Evolutionary conservation across 345 rosid genomes (phyloP), one percentile per base, ranked within the genome.

Genomic region (Ceriops zippeliana): DNA sequence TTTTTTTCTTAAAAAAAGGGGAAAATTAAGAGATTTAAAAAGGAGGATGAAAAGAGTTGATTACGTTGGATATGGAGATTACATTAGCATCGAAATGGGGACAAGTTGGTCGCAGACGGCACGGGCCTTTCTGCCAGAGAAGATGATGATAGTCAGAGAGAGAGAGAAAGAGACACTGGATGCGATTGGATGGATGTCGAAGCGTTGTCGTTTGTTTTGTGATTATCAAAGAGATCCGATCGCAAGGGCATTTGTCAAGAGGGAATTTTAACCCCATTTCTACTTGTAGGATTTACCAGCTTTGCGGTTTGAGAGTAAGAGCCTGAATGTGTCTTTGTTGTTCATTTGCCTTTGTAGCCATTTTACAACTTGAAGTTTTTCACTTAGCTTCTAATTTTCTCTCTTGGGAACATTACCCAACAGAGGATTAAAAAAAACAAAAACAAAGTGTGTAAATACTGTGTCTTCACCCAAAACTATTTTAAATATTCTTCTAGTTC

Each of bases 31-130:
- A 60, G 6, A 54, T 20, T 32, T 5, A 3, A 51, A 2, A 54
- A 21, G 7, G 19, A 67, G 19, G 19, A 13, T 11, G 16, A 42
- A 42, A 42, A 13, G 17, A 13, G 49, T 11, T 42, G 49, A 42
- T 8, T 16, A n/a, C 2, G 34, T 42, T 16, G 56, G 28, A 51
- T 20, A 26, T 52, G 26, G n/a, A 61, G 71, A 70, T 66, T 54
- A 68, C 32, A 2, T 31, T 31, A 7, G 32, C 3, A 3, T 17
- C 1, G 9, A 51, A 24, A 30, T 26, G 5, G 73, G 61, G 66
- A 66, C 66, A 75, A 51, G 66, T 52, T 27, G 66, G 58, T 38
- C 52, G 79, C 73, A 69, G 69, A 72, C 76, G 82, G 84, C 80
- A 82, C 75, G 71, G 81, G 42, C 56, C 58, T 64, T 64, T 67